A percentile compares a stretch with the other conserved stretches of the same genome.
Conservation (phyloP, 371 early-diverging fungal species). For the Mortierella sp. region DNA sequence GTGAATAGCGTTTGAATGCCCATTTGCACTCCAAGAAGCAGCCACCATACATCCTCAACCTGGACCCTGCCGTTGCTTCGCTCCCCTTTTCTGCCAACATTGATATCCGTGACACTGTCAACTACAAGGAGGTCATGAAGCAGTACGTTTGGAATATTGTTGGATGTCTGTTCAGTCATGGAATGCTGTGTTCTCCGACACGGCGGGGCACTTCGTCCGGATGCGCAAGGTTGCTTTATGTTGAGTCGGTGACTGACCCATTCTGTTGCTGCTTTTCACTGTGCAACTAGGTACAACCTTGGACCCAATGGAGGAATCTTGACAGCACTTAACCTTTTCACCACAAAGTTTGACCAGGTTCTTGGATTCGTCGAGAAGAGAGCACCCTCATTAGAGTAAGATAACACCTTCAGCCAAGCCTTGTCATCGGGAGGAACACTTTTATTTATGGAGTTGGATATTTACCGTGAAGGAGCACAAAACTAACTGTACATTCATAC, state of each 20-base stretch:
- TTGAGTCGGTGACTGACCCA: not conserved
- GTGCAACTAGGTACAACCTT: slow-evolving; percentile 82
- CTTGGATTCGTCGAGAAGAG: slow-evolving; percentile 90
- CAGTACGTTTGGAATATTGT: slow-evolving; percentile 72
- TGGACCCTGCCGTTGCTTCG: slow-evolving; percentile 98
- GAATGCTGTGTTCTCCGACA: not conserved
- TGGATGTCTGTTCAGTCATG: not conserved
- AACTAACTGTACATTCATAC: not conserved
- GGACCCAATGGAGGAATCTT: slow-evolving; percentile 99
- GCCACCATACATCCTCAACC: slow-evolving; percentile 94
- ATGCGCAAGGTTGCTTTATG: not conserved
- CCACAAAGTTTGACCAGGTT: slow-evolving; percentile 97
- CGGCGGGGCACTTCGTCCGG: no score
- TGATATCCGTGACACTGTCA: slow-evolving; percentile 98
- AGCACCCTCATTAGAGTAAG: slow-evolving; percentile 77
- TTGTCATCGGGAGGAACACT: not conserved
- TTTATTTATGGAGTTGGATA: not conserved
- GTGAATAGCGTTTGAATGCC: slow-evolving; percentile 86
- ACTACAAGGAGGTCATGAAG: slow-evolving; percentile 99
- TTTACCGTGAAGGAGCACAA: not conserved
- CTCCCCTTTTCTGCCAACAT: slow-evolving; percentile 97
- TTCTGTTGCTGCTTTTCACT: not conserved
- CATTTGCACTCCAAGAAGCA: slow-evolving; percentile 83
- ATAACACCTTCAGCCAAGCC: not conserved
- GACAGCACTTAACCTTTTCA: slow-evolving; percentile 97